Conservation (phyloP, 2,329 filamentous ascomycete genomes). For the Orbilia oligospora region DNA sequence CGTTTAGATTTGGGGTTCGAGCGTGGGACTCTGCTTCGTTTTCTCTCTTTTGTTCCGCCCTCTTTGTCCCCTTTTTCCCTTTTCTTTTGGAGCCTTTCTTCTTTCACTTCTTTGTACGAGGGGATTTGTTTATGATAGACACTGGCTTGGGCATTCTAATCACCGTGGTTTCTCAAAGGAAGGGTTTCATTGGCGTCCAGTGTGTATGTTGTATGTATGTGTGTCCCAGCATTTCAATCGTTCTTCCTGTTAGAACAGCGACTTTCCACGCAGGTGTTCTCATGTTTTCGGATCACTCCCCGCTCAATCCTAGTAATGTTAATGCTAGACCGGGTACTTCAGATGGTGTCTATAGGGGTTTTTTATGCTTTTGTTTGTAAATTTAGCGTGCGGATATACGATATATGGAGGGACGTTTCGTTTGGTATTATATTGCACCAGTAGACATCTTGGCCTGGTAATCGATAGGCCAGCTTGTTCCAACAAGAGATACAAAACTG, state of each 20-base stretch:
- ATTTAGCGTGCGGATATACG: slow-evolving; percentile 21
- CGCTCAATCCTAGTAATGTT: slow-evolving; percentile 47
- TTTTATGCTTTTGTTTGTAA: slow-evolving; percentile 26
- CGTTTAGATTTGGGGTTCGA: slow-evolving; percentile 58
- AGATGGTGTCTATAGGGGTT: slow-evolving; percentile 3
- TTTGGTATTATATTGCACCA: slow-evolving; percentile 5
- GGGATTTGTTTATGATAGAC: slow-evolving; percentile 41
- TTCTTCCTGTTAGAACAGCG: slow-evolving; percentile 42
- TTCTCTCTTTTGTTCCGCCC: slow-evolving; percentile 15
- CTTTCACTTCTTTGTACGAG: slow-evolving; percentile 44
- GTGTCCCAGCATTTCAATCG: slow-evolving; percentile 26
- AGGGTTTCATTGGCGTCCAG: slow-evolving; percentile 52
- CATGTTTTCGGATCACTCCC: slow-evolving; percentile 20
- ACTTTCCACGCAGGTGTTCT: slow-evolving; percentile 8
- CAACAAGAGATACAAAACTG: neutral
- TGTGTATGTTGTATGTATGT: slow-evolving; percentile 24
- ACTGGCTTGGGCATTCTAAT: slow-evolving; percentile 54
- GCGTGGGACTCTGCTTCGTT: slow-evolving; percentile 35
- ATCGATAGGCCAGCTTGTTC: neutral
- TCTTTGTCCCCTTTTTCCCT: neutral
- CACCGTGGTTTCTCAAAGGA: slow-evolving; percentile 6
- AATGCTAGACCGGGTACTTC: slow-evolving; percentile 46
- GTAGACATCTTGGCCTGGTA: slow-evolving; percentile 16
- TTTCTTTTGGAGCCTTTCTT: neutral
- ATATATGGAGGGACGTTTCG: slow-evolving; percentile 17